These are phyloP conservation scores for Phylloporus rhodoxanthus DNA, from an alignment of 768 basidiomycete genomes.

Conservation along the genomic window DNA sequence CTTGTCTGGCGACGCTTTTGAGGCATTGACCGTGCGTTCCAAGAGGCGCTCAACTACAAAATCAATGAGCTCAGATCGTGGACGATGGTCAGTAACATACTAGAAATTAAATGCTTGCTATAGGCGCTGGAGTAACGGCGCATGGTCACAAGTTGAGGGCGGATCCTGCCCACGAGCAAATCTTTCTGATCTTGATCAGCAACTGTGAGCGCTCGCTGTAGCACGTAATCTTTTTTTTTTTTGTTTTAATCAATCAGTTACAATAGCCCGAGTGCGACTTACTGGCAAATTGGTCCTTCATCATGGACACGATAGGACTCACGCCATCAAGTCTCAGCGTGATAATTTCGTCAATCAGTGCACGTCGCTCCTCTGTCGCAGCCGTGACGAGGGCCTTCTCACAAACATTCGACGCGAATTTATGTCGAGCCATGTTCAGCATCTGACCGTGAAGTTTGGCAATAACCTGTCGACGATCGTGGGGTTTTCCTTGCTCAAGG, in stretches of 20 bases:
- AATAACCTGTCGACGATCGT: constrained; percentile 65
- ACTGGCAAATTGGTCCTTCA: constrained; percentile 91
- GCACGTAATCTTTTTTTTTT: constrained; percentile 63
- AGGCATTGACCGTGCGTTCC: constrained; percentile 40
- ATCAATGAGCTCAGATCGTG: constrained; percentile 7
- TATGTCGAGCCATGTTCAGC: constrained; percentile 74
- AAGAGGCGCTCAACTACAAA: constrained; percentile 62
- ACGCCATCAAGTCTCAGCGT: constrained; percentile 55
- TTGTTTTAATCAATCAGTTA: background rate
- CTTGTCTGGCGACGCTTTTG: constrained; percentile 24
- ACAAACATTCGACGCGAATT: constrained; percentile 94
- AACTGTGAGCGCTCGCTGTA: constrained; percentile 69
- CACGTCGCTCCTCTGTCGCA: constrained; percentile 55
- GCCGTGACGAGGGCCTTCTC: constrained; percentile 80
- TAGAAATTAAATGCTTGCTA: constrained; percentile 76
- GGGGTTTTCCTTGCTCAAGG: constrained; percentile 68
- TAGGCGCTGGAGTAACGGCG: constrained; percentile 66
- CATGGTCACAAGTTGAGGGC: constrained; percentile 64
- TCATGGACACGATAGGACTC: constrained; percentile 60
- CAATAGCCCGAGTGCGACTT: constrained; percentile 29
- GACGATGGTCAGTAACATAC: constrained; percentile 39
- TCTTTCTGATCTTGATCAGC: constrained; percentile 72
- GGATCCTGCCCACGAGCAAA: constrained; percentile 52
- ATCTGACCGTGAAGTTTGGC: constrained; percentile 71
- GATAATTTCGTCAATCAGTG: constrained; percentile 80